A percentile compares a stretch with the other conserved stretches of the same genome.
These are phyloP conservation scores for Cairneyella variabilis DNA, from an alignment of 495 filamentous ascomycete species.

Conservation along the genomic window DNA sequence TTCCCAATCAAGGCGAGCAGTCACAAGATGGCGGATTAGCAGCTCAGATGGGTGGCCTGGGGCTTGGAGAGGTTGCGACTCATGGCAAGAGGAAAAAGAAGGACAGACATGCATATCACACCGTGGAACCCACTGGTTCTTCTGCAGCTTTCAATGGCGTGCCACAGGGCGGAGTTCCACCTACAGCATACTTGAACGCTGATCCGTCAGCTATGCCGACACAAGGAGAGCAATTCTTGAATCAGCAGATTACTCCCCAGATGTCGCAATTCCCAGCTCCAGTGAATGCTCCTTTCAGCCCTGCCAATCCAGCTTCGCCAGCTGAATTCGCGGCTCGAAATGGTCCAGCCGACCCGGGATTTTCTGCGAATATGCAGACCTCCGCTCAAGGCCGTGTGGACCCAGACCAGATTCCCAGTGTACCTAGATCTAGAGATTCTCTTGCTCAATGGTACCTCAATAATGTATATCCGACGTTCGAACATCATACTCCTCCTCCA, in stretches of 20 bases:
- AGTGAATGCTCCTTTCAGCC: slow-evolving; percentile 55
- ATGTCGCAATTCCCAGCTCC: slow-evolving; percentile 59
- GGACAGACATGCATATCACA: slow-evolving; percentile 88
- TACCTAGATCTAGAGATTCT: slow-evolving; percentile 79
- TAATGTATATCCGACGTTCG: slow-evolving; percentile 91
- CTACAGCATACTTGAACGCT: slow-evolving; percentile 69
- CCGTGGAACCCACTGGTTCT: slow-evolving; percentile 64
- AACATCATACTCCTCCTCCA: slow-evolving; percentile 84
- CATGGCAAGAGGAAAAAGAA: slow-evolving; percentile 74
- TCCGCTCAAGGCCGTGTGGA: slow-evolving; percentile 75
- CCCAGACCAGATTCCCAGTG: slow-evolving; percentile 89
- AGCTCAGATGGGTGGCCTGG: slow-evolving; percentile 83
- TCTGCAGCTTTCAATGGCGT: slow-evolving; percentile 65
- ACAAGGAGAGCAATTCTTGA: slow-evolving; percentile 38
- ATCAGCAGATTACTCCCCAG: slow-evolving; percentile 48
- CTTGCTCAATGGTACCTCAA: slow-evolving; percentile 78
- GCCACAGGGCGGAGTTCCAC: slow-evolving; percentile 49
- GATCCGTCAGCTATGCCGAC: slow-evolving; percentile 44
- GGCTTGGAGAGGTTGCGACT: slow-evolving; percentile 53
- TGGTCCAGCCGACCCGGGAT: slow-evolving; percentile 32
- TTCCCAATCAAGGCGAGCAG: slow-evolving; percentile 24
- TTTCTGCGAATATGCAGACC: slow-evolving; percentile 31
- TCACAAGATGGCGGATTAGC: slow-evolving; percentile 57
- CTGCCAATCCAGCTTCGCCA: slow-evolving; percentile 44
- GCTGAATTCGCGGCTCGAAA: slow-evolving; percentile 55